Evolutionary conservation across 345 rosid species (phyloP), one percentile per base, ranked within the genome.

Genomic region (Murraya paniculata): DNA sequence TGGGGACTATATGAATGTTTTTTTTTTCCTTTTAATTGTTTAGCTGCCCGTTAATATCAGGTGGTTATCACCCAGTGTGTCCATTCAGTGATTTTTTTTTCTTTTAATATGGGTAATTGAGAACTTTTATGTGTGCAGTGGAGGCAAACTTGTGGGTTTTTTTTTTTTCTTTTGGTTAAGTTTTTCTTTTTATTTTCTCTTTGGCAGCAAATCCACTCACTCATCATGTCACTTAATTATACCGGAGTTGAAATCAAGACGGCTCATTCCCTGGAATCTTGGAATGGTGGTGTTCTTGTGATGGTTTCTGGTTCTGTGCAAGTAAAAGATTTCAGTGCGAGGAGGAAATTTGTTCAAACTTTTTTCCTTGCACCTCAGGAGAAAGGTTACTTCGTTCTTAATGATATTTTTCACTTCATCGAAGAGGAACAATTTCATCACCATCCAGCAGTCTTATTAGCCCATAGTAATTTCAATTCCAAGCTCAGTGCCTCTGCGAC

Each of bases 311-410:
- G 97, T 61, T 89, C 88, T 36, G 86, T 92, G 79, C 90, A 80
- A 70, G 84, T 81, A 60, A 89, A 86, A 77, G 85, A 88, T 74
- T 82, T 85, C 80, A 75, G 61, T 72, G 82, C 71, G 53, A 81
- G 87, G 86, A 89, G 91, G 78, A 85, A 87, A 80, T 92, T 92
- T 81, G 84, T 90, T 75, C 87, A 90, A 82, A 88, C 91, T 0
- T 89, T 92, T 81, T 92, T 90, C 79, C 90, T 92, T 77, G 94
- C 94, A 64, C 94, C 97, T 66, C 97, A 92, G 74, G 90, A 89
- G 81, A 89, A 83, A 77, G 94, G 94, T 33, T 90, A 76, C 74
- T 90, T 86, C 82, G 88, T 92, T 80, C 90, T 92, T 28, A 92
- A 88, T 81, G 94, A 90, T 78, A 86, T 92, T 60, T 92, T 90